Base-by-base conservation (phyloP, 2,329 filamentous ascomycete species). In the Aspergillus bombycis region DNA sequence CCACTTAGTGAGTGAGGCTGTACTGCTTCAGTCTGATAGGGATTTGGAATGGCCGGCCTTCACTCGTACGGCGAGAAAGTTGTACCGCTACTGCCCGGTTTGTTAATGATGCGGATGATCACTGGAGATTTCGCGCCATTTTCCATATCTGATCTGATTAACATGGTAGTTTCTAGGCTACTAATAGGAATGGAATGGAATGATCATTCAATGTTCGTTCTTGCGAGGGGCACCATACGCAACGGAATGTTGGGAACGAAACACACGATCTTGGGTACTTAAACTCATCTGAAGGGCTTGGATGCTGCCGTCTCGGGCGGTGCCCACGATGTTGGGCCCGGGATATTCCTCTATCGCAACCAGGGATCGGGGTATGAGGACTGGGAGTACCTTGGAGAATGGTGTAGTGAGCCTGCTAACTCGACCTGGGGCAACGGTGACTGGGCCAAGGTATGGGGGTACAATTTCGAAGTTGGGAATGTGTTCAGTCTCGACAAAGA, bases 321-420 rank as follows among this genome's bases (percentile, higher is more conserved):
- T 46, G 52, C 67, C 9, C 67, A 67, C 59, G 32, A 50, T 14
- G 46, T 63, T 16, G 66, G 66, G 9, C 66, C 67, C 36, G 55
- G 57, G 11, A 43, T 60, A 12, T 70, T 70, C 32, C 52, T 70
- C 26, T 70, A 70, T 45, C 67, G 67, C 10, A 64, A 68, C 45
- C n/a, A 61, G 21, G 62, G 62, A 48, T 26, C 63, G 0, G 63
- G 62, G 19, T 68, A 66, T 41, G 50, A 63, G 43, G 58, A 70
- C 34, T 70, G 67, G 68, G 67, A 70, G 32, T 69, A 68, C 43
- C 61, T 69, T 0, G 67, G 68, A 1, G 57, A 68, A 32, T 70
- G 67, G 68, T 69, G 67, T 65, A 61, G 62, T 14, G 68, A 67
- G 26, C 60, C 67, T 8, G 58, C 55, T 19, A 70, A 70, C 41